Base-by-base conservation (phyloP, 345 rosid genomes). In the Clausena lansium region DNA sequence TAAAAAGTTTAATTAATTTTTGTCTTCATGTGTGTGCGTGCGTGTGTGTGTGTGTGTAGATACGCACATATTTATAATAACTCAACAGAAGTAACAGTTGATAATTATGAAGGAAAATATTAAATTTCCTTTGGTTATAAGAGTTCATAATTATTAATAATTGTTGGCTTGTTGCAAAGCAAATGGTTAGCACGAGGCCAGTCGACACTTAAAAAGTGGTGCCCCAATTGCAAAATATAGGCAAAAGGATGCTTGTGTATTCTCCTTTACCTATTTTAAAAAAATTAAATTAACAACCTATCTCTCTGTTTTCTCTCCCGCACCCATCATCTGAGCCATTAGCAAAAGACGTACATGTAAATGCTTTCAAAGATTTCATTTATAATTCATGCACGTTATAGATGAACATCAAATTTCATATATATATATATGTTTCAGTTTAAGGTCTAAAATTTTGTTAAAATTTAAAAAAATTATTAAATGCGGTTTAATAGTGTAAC, bases 121-220 rank as follows among this genome's bases (percentile, higher is more conserved):
- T 24, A 4, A 38, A 9, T 67, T 38, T 9, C 20, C 1, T 25
- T 39, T 39, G 17, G 28, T 17, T 17, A 7, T 38, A 7, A 25
- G 24, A 36, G 28, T 47, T 47, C 59, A 47, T 45, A 45, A 45
- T 47, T 27, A 10, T 30, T 30, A 15, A 52, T 19, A 52, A 52
- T 52, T 52, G 57, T 52, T 52, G 57, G 17, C 17, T 52, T 52
- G 57, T 52, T 52, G 57, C 57, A 52, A 6, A 5, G 57, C 57
- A 52, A 52, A 45, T 45, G 50, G 17, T 13, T 41, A 59, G 87
- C 87, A 81, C 65, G 82, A 71, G 85, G 78, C 85, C 83, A 82
- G 76, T 85, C 85, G 85, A 75, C 86, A 71, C 64, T 62, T 19
- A 77, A 79, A 71, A 66, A 70, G 69, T 63, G 30, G 70, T 68